phyloP scores from a whole-genome alignment of 345 rosid genomes.

The Microcos paniculata region DNA sequence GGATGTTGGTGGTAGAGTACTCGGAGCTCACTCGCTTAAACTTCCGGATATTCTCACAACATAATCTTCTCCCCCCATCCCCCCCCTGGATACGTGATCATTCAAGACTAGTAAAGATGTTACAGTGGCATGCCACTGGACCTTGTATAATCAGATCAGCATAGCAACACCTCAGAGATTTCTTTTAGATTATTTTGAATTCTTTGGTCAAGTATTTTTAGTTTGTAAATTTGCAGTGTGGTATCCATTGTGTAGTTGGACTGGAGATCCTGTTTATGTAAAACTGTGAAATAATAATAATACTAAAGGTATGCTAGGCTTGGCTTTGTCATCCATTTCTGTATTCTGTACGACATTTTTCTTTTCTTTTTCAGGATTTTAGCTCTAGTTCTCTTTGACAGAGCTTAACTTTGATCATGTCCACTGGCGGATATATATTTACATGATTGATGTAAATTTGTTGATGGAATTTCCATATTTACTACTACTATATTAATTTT shows the following conservation, averaged over 20 bases:
- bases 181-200: not conserved
- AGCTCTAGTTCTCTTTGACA: not conserved
- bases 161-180: not conserved
- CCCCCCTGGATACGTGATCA: not conserved
- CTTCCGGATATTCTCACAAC: slow-evolving; percentile 80
- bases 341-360: not conserved
- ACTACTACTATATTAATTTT: too few species aligned
- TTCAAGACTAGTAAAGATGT: slow-evolving; percentile 9
- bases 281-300: not conserved
- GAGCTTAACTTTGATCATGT: too few species aligned
- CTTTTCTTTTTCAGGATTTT: not conserved
- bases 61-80: slow-evolving; percentile 18
- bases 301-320: not conserved
- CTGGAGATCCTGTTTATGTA: not conserved
- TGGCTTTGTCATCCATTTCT: not conserved
- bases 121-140: not conserved
- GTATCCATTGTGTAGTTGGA: not conserved
- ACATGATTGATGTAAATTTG: too few species aligned
- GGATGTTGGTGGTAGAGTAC: slow-evolving; percentile 79
- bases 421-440: too few species aligned
- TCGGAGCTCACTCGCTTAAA: slow-evolving; percentile 54
- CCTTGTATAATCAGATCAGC: slow-evolving; percentile 5
- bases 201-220: not conserved
- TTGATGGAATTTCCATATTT: too few species aligned
- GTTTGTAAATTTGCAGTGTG: not conserved